phyloP scores from a whole-genome alignment of 1,284 basidiomycete species.

The Trametes versicolor region DNA sequence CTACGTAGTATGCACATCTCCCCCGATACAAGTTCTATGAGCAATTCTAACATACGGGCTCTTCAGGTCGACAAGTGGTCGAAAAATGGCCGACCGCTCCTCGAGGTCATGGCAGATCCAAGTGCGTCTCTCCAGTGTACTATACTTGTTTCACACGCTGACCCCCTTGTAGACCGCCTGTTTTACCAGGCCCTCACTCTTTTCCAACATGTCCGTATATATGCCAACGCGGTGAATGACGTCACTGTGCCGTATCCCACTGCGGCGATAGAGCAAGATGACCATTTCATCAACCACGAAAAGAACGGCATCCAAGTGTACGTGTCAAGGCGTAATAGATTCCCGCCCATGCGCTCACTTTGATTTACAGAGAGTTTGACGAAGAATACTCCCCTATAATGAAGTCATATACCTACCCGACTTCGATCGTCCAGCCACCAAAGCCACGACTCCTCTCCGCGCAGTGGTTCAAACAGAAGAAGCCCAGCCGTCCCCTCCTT shows the following conservation, averaged over 20 bases:
- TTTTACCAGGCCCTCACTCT: slow-evolving; percentile 81
- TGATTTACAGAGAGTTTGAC: slow-evolving; percentile 57
- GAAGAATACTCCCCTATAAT: slow-evolving; percentile 67
- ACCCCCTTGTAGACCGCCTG: slow-evolving; percentile 59
- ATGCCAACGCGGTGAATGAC: slow-evolving; percentile 88
- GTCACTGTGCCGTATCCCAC: slow-evolving; percentile 86
- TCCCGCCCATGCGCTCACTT: not conserved
- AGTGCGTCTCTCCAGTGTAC: slow-evolving; percentile 52
- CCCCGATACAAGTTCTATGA: not conserved
- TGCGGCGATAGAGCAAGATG: slow-evolving; percentile 74
- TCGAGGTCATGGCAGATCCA: slow-evolving; percentile 90
- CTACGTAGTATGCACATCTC: slow-evolving; percentile 33
- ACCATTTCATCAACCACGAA: slow-evolving; percentile 72
- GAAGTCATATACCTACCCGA: slow-evolving; percentile 53
- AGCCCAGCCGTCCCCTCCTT: slow-evolving; percentile 52
- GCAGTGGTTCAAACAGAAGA: slow-evolving; percentile 58
- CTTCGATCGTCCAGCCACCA: slow-evolving; percentile 52
- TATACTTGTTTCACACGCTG: not conserved
- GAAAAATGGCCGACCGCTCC: slow-evolving; percentile 70
- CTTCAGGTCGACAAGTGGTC: slow-evolving; percentile 74
- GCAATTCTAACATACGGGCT: not conserved
- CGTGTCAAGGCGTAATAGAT: slow-evolving; percentile 30
- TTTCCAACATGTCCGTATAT: slow-evolving; percentile 82
- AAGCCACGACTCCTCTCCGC: slow-evolving; percentile 52
- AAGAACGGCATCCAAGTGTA: slow-evolving; percentile 73